Evolutionary conservation across 2,329 filamentous ascomycete species (phyloP).

Genomic region (Diaporthe vaccinii): DNA sequence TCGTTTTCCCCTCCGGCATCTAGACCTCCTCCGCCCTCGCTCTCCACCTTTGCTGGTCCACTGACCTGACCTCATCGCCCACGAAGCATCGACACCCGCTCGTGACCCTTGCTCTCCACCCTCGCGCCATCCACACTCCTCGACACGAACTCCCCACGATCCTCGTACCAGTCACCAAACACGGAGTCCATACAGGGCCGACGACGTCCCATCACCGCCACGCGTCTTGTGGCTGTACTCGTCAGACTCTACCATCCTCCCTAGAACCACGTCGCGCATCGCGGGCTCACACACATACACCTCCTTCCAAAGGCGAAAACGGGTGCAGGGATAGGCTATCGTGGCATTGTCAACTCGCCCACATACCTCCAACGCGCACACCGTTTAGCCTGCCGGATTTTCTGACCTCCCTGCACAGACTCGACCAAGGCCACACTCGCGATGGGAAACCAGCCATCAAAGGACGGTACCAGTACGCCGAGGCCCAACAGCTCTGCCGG

Average conservation of each 20-base stretch:
- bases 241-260: constrained; percentile 68
- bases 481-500: constrained; percentile 64
- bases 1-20: constrained; percentile 15
- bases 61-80: constrained; percentile 34
- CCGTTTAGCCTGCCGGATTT: constrained; percentile 48
- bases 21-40: constrained; percentile 31
- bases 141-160: constrained; percentile 43
- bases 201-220: constrained; percentile 59
- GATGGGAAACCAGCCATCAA: constrained; percentile 85
- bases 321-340: constrained; percentile 54
- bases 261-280: constrained; percentile 53
- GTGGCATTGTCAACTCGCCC: constrained; percentile 50
- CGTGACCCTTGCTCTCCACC: constrained; percentile 27
- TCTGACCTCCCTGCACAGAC: constrained; percentile 41
- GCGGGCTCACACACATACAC: constrained; percentile 43
- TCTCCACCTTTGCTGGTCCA: constrained; percentile 28
- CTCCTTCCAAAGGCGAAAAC: constrained; percentile 47
- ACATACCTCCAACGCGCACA: constrained; percentile 52
- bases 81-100: constrained; percentile 27
- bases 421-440: constrained; percentile 42
- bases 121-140: constrained; percentile 18
- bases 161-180: constrained; percentile 56
- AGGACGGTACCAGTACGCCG: constrained; percentile 63
- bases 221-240: constrained; percentile 62
- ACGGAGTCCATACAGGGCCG: constrained; percentile 63